phyloP scores from a whole-genome alignment of 768 basidiomycete genomes.

The Russula foetens region DNA sequence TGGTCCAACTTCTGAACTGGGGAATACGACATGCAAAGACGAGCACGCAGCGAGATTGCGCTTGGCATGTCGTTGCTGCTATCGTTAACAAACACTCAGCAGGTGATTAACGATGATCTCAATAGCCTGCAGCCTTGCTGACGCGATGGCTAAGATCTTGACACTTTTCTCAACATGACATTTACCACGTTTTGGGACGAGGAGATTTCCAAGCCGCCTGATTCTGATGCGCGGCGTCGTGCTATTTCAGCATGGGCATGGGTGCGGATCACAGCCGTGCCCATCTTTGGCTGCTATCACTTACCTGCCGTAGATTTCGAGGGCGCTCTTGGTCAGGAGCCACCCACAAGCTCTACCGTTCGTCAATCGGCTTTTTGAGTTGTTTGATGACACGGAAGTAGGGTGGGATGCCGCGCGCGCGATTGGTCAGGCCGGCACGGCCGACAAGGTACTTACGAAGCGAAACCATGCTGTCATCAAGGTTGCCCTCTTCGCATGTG shows the following conservation, averaged over 20 bases:
- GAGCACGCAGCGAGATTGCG: conserved; percentile 45
- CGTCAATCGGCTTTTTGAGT: conserved; percentile 55
- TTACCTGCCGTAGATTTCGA: conserved; percentile 48
- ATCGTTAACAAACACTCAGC: conserved; percentile 73
- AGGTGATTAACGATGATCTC: conserved; percentile 35
- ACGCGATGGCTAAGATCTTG: conserved; percentile 34
- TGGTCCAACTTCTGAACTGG: conserved; percentile 54
- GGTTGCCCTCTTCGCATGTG: conserved; percentile 33
- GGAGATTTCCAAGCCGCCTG: conserved; percentile 33
- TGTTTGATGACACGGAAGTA: conserved; percentile 59
- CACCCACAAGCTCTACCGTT: conserved; percentile 50
- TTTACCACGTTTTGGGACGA: conserved; percentile 42
- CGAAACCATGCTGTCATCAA: conserved; percentile 69
- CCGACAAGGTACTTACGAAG: conserved; percentile 64
- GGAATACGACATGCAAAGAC: conserved; percentile 40
- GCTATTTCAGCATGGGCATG: conserved; percentile 60
- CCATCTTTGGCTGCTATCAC: not conserved
- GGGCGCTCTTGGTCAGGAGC: conserved; percentile 70
- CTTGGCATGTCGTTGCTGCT: conserved; percentile 50
- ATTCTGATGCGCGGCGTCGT: conserved; percentile 34
- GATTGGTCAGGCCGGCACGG: conserved; percentile 56
- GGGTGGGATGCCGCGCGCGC: conserved; percentile 69
- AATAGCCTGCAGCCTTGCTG: not conserved
- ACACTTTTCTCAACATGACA: conserved; percentile 36
- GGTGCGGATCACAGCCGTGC: conserved; percentile 38